Evolutionary conservation across 805 yeast species (phyloP).

Genomic region (Metschnikowia cubensis): DNA sequence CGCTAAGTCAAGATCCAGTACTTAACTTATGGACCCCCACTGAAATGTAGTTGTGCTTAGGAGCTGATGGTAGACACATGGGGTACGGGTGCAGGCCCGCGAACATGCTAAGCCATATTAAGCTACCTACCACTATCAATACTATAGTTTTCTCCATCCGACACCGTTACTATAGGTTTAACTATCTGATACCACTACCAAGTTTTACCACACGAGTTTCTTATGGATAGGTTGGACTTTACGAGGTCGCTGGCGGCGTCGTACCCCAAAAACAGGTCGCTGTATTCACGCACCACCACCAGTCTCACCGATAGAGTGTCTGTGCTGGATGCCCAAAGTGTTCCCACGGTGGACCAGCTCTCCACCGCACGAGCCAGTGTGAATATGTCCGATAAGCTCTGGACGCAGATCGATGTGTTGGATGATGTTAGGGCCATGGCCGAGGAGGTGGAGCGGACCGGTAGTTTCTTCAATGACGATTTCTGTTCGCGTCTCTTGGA

Average conservation of each 20-base stretch:
- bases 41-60: no score
- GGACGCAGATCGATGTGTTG: slow-evolving; percentile 84
- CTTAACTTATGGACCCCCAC: no score
- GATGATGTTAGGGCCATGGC: slow-evolving; percentile 73
- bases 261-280: slow-evolving; percentile 1
- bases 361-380: slow-evolving; percentile 56
- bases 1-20: no score
- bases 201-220: no score
- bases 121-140: no score
- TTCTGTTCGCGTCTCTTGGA: slow-evolving; percentile 50
- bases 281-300: slow-evolving; percentile 19
- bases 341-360: slow-evolving; percentile 42
- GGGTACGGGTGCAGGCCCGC: no score
- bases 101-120: no score
- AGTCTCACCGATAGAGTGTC: slow-evolving; percentile 16
- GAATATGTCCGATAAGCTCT: slow-evolving; percentile 68
- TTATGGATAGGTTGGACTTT: not conserved
- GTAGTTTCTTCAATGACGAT: slow-evolving; percentile 48
- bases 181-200: no score
- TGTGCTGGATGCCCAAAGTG: slow-evolving; percentile 15
- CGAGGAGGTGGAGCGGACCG: slow-evolving; percentile 36
- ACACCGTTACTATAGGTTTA: no score
- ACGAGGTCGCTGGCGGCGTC: slow-evolving; percentile 10
- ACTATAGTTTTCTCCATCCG: no score
- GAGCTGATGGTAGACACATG: no score